Evolutionary conservation across 2,329 filamentous ascomycete genomes (phyloP).

Genomic region (Claviceps cyperi): DNA sequence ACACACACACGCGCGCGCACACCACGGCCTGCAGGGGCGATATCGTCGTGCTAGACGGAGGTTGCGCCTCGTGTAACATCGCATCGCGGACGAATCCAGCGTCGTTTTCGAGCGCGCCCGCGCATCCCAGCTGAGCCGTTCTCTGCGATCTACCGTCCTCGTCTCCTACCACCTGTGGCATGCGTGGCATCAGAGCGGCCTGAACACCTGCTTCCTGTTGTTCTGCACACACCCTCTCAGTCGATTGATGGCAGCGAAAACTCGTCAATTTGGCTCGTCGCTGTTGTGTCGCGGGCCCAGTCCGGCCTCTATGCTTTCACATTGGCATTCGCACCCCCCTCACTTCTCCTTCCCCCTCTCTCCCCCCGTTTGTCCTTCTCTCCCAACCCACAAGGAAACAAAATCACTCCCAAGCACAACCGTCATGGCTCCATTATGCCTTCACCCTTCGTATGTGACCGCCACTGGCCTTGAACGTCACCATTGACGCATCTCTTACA

Average conservation of each 20-base stretch:
- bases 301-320: background rate
- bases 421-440: slow-evolving; percentile 7
- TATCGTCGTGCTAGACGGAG: background rate
- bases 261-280: background rate
- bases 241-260: background rate
- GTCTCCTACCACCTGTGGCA: background rate
- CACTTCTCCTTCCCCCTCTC: background rate
- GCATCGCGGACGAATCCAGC: slow-evolving; percentile 6
- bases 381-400: slow-evolving; percentile 7
- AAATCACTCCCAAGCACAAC: slow-evolving; percentile 6
- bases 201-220: background rate
- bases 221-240: background rate
- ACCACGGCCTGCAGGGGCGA: background rate
- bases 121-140: background rate
- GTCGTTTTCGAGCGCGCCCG: slow-evolving; percentile 1
- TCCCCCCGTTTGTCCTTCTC: slow-evolving; percentile 6
- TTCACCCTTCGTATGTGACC: slow-evolving; percentile 11
- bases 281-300: background rate
- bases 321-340: slow-evolving; percentile 4
- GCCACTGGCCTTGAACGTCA: slow-evolving; percentile 19
- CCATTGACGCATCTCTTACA: slow-evolving; percentile 38
- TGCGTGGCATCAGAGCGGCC: background rate
- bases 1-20: background rate
- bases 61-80: slow-evolving; percentile 7
- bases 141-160: background rate